phyloP scores from a whole-genome alignment of 164 flowering plant species.

The Chimonanthus praecox region DNA sequence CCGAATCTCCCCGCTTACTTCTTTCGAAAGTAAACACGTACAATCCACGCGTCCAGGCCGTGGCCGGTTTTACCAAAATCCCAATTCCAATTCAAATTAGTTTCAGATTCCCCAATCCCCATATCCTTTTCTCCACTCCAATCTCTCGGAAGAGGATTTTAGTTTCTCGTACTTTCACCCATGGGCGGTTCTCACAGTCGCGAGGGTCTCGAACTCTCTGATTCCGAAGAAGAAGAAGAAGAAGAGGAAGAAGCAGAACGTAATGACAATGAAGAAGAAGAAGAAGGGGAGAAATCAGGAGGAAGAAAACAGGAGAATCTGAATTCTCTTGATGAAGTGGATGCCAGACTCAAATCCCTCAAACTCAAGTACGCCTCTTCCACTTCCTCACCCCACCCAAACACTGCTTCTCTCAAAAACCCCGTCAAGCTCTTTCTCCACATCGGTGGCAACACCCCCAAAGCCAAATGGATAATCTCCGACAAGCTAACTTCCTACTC shows the following conservation, averaged over 20 bases:
- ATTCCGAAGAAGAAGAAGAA: conserved; percentile 33
- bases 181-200: conserved; percentile 72
- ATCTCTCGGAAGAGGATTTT: neutral
- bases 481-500: conserved; percentile 59
- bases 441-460: conserved; percentile 60
- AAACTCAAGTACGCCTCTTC: conserved; percentile 57
- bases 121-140: too few relatives aligned
- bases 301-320: conserved; percentile 2
- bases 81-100: too few relatives aligned
- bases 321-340: conserved; percentile 56
- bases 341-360: conserved; percentile 59
- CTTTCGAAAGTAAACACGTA: too few relatives aligned
- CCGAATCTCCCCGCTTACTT: too few relatives aligned
- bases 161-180: neutral
- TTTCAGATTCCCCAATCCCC: too few relatives aligned
- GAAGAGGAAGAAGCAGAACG: conserved; percentile 9
- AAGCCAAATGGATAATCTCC: conserved; percentile 66
- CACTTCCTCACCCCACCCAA: conserved; percentile 13
- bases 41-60: too few relatives aligned
- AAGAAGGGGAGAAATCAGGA: conserved; percentile 13
- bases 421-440: conserved; percentile 67
- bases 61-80: too few relatives aligned
- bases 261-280: conserved; percentile 19
- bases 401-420: conserved; percentile 34
- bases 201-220: conserved; percentile 43